Evolutionary conservation across 2,329 filamentous ascomycete genomes (phyloP).

Genomic region (Fusarium pseudograminearum): DNA sequence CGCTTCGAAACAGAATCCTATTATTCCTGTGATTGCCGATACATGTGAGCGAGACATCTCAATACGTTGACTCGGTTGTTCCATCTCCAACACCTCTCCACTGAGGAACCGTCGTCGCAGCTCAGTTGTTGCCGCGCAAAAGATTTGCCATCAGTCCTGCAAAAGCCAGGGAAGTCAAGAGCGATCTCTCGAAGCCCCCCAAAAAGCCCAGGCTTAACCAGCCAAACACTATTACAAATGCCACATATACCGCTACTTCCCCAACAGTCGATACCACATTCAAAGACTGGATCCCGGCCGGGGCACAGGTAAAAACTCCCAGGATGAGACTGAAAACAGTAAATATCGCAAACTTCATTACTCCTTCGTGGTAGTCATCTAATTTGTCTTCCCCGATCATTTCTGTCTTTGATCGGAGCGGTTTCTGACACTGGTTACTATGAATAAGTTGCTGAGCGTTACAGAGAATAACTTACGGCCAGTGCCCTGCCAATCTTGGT

Average conservation of each 20-base stretch:
- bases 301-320: conserved; percentile 20
- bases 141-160: conserved; percentile 19
- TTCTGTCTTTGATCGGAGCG: not conserved
- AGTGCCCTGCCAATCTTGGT: not conserved
- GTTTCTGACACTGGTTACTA: conserved; percentile 5
- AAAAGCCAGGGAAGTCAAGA: conserved; percentile 19
- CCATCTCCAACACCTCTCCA: not conserved
- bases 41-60: not conserved
- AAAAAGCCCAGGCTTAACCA: conserved; percentile 19
- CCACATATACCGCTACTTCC: conserved; percentile 28
- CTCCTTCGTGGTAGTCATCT: conserved; percentile 2
- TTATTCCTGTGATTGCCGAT: not conserved
- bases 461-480: conserved; percentile 11
- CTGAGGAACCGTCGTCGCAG: not conserved
- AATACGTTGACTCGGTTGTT: not conserved
- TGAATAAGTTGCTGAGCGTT: not conserved
- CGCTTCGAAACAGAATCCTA: conserved; percentile 2
- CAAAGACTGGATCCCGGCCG: conserved; percentile 27
- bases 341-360: conserved; percentile 2
- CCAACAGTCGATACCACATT: conserved; percentile 21
- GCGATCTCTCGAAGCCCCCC: conserved; percentile 15
- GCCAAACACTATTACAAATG: conserved; percentile 29
- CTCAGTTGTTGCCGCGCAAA: conserved; percentile 7
- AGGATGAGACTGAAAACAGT: conserved; percentile 13
- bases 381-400: not conserved